phyloP scores from a whole-genome alignment of 495 filamentous ascomycete genomes.

The Penicillium egyptiacum region DNA sequence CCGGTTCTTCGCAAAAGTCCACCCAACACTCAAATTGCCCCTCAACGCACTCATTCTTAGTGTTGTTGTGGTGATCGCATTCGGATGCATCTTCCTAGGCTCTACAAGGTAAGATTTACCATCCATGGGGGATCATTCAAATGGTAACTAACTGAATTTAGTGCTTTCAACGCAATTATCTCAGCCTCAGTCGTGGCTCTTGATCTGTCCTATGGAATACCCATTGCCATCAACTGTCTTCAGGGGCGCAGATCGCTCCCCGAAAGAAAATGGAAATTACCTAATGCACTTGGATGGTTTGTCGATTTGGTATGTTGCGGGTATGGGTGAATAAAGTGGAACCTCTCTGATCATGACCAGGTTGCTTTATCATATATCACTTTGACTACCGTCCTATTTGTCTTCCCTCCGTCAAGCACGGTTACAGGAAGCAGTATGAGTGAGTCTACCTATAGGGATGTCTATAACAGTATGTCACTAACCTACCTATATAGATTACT shows the following conservation, averaged over 20 bases:
- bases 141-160: slow-evolving; percentile 13
- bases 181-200: slow-evolving; percentile 69
- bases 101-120: slow-evolving; percentile 48
- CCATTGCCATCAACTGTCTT: slow-evolving; percentile 62
- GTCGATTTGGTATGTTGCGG: slow-evolving; percentile 53
- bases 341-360: slow-evolving; percentile 26
- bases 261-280: slow-evolving; percentile 58
- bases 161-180: slow-evolving; percentile 61
- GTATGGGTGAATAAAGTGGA: slow-evolving; percentile 17
- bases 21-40: slow-evolving; percentile 60
- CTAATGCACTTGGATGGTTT: slow-evolving; percentile 56
- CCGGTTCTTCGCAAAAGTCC: slow-evolving; percentile 58
- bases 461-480: background rate
- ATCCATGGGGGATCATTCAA: background rate
- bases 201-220: slow-evolving; percentile 68
- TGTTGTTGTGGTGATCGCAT: slow-evolving; percentile 59
- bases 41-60: slow-evolving; percentile 67
- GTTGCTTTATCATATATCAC: slow-evolving; percentile 62
- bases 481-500: slow-evolving; percentile 49
- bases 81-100: slow-evolving; percentile 71
- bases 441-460: slow-evolving; percentile 27
- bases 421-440: slow-evolving; percentile 69
- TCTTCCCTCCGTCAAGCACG: slow-evolving; percentile 66
- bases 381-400: slow-evolving; percentile 69
- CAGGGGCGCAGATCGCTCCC: slow-evolving; percentile 62